Evolutionary conservation across 768 basidiomycete species (phyloP).

Genomic region (Suillus discolor): DNA sequence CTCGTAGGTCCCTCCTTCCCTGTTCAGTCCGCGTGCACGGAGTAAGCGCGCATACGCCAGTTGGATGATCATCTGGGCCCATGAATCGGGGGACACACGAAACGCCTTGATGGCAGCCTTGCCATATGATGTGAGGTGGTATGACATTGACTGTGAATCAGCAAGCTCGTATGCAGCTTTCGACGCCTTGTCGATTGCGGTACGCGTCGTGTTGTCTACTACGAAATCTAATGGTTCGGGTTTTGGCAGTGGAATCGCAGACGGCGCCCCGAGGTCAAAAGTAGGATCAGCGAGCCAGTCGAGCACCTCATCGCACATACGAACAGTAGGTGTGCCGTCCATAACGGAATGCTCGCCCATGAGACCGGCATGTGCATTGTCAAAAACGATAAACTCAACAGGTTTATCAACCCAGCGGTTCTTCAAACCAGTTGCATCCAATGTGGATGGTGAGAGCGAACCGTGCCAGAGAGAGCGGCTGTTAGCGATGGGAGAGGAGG

Average conservation of each 20-base stretch:
- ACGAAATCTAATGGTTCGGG: slow-evolving; percentile 64
- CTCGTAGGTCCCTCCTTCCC: slow-evolving; percentile 86
- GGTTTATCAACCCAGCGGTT: slow-evolving; percentile 94
- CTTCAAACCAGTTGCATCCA: slow-evolving; percentile 50
- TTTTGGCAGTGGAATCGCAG: slow-evolving; percentile 16
- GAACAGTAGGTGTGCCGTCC: slow-evolving; percentile 84
- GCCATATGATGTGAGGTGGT: slow-evolving; percentile 74
- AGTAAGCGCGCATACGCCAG: slow-evolving; percentile 81
- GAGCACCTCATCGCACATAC: slow-evolving; percentile 72
- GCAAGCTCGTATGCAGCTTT: slow-evolving; percentile 57
- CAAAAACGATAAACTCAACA: slow-evolving; percentile 81
- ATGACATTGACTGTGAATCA: slow-evolving; percentile 62
- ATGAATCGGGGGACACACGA: slow-evolving; percentile 90
- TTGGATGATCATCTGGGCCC: slow-evolving; percentile 93
- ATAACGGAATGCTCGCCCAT: slow-evolving; percentile 94
- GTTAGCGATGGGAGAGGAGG: slow-evolving; percentile 51
- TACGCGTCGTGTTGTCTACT: slow-evolving; percentile 32
- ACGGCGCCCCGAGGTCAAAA: slow-evolving; percentile 62
- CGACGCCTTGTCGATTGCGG: slow-evolving; percentile 61
- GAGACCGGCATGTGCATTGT: slow-evolving; percentile 78
- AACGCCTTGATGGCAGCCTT: slow-evolving; percentile 86
- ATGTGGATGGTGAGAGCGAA: slow-evolving; percentile 10
- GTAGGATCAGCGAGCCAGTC: slow-evolving; percentile 54
- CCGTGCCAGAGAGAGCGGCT: slow-evolving; percentile 79
- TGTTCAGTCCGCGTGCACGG: background rate